Evolutionary conservation across 2,329 filamentous ascomycete genomes (phyloP), one percentile per base, ranked within the genome.

Genomic region (Lachnellula willkommii): DNA sequence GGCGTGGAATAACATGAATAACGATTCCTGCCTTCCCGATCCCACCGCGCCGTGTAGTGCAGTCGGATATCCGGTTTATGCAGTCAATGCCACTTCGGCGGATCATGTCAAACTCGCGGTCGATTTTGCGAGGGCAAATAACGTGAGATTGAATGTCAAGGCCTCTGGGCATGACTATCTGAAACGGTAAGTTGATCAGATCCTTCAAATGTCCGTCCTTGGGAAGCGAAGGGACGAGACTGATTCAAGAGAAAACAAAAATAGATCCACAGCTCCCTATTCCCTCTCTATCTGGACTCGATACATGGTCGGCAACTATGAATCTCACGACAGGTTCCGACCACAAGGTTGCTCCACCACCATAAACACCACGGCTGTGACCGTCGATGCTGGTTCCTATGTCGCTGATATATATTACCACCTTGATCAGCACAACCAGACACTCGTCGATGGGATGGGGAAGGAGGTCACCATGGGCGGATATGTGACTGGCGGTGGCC

Each of bases 1-100:
- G 62, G 5, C 66, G 67, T 45, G 65, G 65, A 17, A 69, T 64
- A 39, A 62, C 63, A 71, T 62, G 45, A 63, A 67, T 0, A 71
- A 72, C 52, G 68, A 71, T 20, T 69, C 70, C 0, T 72, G 71
- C 26, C n/a, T 73, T 1, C 69, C 70, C 0, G 62, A 64, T 2
- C 58, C 55, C 6, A 55, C 50, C 0, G 20, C 54, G 5, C 70
- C 66, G 0, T 71, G 68, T 28, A 54, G 39, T 15, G 50, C 60
- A 12, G 50, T 40, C 0, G 69, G 62, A 1, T 57, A 69, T 22
- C 70, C 70, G 1, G 58, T 61, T 20, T 72, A 71, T 42, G 64
- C 72, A 26, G 64, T 71, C 17, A 69, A 69, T 37, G 70, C 70
- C 2, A 68, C 67, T 0, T 60, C 56, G 0, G 61, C 67, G 22